These are phyloP conservation scores for Cochliopodium minus DNA, from an alignment of 208 protist species.

Conservation along the genomic window DNA sequence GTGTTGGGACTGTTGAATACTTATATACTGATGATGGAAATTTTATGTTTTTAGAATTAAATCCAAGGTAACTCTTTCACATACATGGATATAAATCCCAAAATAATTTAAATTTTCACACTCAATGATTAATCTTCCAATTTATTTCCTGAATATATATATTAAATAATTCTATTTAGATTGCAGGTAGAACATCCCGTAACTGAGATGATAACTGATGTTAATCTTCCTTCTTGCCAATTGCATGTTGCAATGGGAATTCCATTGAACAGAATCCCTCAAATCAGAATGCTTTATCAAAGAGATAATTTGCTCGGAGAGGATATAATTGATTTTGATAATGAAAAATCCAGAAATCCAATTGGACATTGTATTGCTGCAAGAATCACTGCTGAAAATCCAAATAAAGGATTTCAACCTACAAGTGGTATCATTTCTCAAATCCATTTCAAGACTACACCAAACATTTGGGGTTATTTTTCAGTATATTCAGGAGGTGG, in stretches of 20 bases:
- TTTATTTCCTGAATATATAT: neutral
- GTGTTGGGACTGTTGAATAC: slow-evolving; percentile 87
- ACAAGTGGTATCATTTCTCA: slow-evolving; percentile 73
- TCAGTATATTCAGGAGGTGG: slow-evolving; percentile 58
- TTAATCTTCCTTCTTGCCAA: slow-evolving; percentile 81
- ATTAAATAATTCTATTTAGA: neutral
- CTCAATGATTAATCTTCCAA: slow-evolving; percentile 11
- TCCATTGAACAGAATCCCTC: slow-evolving; percentile 70
- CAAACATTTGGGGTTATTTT: slow-evolving; percentile 95
- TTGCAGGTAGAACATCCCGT: slow-evolving; percentile 82
- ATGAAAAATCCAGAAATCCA: slow-evolving; percentile 30
- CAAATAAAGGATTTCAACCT: slow-evolving; percentile 82
- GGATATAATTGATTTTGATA: slow-evolving; percentile 63
- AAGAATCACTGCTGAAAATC: slow-evolving; percentile 88
- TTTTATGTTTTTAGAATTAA: slow-evolving; percentile 90
- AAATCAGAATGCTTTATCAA: slow-evolving; percentile 76
- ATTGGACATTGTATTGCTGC: slow-evolving; percentile 80
- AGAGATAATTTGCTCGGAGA: slow-evolving; percentile 38
- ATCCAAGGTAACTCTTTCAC: slow-evolving; percentile 90
- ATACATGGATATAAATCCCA: no score
- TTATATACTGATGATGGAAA: slow-evolving; percentile 63
- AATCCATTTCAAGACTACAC: slow-evolving; percentile 76
- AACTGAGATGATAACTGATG: slow-evolving; percentile 78
- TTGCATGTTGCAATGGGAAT: slow-evolving; percentile 90
- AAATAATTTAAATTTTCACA: no score